Percentiles rank a stretch among this genome's conserved stretches.
These are phyloP conservation scores for Claviceps spartinae DNA, from an alignment of 2,329 filamentous ascomycete species.

Conservation along the genomic window DNA sequence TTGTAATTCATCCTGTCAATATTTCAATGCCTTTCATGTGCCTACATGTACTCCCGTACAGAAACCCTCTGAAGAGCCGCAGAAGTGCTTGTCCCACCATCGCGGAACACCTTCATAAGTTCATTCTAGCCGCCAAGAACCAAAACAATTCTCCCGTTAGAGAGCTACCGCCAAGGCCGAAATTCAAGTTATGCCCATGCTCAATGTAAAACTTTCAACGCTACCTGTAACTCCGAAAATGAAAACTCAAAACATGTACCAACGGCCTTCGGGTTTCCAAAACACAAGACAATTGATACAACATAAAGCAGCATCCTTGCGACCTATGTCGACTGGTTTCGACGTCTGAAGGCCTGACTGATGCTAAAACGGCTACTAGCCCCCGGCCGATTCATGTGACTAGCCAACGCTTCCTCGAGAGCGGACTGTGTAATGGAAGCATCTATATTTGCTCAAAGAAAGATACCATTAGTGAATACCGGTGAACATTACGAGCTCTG, in stretches of 20 bases:
- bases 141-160: neutral
- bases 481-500: neutral
- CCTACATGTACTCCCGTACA: no score
- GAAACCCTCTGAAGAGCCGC: no score
- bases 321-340: slow-evolving; percentile 30
- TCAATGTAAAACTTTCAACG: neutral
- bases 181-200: neutral
- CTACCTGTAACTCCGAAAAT: neutral
- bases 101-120: neutral
- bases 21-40: no score
- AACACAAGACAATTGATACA: neutral
- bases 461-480: neutral
- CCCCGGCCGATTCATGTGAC: slow-evolving; percentile 24
- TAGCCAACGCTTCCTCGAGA: slow-evolving; percentile 63
- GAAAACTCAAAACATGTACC: neutral
- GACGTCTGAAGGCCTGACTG: slow-evolving; percentile 50
- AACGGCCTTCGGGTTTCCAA: neutral
- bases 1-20: no score
- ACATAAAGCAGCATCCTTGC: neutral
- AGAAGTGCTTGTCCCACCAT: no score
- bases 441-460: slow-evolving; percentile 31
- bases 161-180: neutral
- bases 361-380: slow-evolving; percentile 46
- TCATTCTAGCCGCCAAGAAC: neutral
- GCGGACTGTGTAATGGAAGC: slow-evolving; percentile 70